Evolutionary conservation across 768 basidiomycete species (phyloP).

Genomic region (Holtermannia corniformis): DNA sequence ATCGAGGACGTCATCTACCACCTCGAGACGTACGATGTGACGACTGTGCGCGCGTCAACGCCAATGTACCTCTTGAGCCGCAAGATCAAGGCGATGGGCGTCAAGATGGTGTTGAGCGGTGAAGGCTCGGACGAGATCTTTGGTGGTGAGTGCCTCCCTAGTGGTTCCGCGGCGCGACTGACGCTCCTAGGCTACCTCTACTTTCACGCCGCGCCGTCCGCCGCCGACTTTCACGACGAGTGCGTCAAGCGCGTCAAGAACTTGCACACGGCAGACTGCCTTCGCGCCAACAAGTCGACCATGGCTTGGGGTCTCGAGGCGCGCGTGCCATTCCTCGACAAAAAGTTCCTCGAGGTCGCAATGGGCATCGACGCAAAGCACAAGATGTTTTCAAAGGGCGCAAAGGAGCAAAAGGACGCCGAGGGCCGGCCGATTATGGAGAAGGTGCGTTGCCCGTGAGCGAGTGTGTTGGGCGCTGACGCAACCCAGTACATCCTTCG

Average conservation of each 20-base stretch:
- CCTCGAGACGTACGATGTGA: conserved; percentile 97
- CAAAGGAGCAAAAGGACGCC: conserved; percentile 59
- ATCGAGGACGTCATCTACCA: conserved; percentile 97
- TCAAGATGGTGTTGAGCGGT: conserved; percentile 98
- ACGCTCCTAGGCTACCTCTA: conserved; percentile 71
- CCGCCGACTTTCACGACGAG: conserved; percentile 85
- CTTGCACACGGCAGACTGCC: conserved; percentile 91
- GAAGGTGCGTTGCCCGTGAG: conserved; percentile 52
- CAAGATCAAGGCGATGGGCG: conserved; percentile 99
- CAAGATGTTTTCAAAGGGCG: conserved; percentile 84
- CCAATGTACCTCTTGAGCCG: conserved; percentile 98
- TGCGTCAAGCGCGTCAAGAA: conserved; percentile 91
- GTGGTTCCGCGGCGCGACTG: no score
- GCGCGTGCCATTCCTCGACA: conserved; percentile 97
- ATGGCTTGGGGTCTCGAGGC: conserved; percentile 99
- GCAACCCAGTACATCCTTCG: conserved; percentile 71
- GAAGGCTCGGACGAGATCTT: conserved; percentile 97
- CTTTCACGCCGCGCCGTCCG: conserved; percentile 94
- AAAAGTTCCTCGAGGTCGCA: conserved; percentile 82
- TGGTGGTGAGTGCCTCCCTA: conserved; percentile 54
- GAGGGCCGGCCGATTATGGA: conserved; percentile 92
- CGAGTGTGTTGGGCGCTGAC: conserved; percentile 12
- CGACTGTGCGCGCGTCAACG: conserved; percentile 91
- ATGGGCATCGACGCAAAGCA: conserved; percentile 81
- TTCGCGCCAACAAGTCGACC: conserved; percentile 98